These are phyloP conservation scores for Cyclotella kingstonii DNA, from an alignment of 108 stramenopile species.

Conservation along the genomic window DNA sequence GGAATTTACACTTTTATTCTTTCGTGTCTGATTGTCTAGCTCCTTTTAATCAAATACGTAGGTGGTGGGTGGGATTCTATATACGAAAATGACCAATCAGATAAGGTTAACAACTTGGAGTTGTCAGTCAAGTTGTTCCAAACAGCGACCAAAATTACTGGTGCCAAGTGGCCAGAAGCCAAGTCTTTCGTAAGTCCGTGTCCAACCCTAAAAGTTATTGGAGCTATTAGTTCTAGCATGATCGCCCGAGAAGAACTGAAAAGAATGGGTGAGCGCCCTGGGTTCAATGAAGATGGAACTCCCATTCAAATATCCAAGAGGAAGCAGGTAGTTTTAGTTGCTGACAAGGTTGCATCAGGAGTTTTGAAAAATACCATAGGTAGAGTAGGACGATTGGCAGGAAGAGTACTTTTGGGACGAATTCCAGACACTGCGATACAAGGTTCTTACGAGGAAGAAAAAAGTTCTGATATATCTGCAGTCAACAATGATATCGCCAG, in stretches of 20 bases:
- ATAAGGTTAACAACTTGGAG: conserved; percentile 81
- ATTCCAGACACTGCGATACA: conserved; percentile 74
- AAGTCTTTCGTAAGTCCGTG: conserved; percentile 77
- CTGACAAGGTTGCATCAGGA: conserved; percentile 62
- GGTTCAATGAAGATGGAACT: conserved; percentile 59
- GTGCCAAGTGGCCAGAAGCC: conserved; percentile 77
- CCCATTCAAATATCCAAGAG: conserved; percentile 53
- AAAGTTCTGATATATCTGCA: too few relatives aligned
- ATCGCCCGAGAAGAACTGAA: conserved; percentile 84
- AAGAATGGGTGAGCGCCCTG: conserved; percentile 78
- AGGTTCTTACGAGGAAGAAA: conserved; percentile 69
- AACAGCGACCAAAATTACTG: conserved; percentile 71
- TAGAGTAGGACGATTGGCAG: conserved; percentile 57
- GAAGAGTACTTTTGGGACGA: conserved; percentile 61
- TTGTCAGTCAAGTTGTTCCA: conserved; percentile 64
- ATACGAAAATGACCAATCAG: conserved; percentile 89
- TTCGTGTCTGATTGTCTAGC: too few relatives aligned
- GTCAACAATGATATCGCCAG: too few relatives aligned
- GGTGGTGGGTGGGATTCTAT: conserved; percentile 82
- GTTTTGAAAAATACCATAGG: conserved; percentile 74
- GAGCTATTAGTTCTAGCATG: conserved; percentile 67
- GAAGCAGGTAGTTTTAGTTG: conserved; percentile 53
- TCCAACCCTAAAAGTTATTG: conserved; percentile 87
- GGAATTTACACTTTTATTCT: too few relatives aligned
- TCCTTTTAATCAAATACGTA: too few relatives aligned